Percentiles rank a stretch among this genome's conserved stretches.
These are phyloP conservation scores for Xylaria sp. DNA, from an alignment of 2,329 filamentous ascomycete species.

Conservation along the genomic window DNA sequence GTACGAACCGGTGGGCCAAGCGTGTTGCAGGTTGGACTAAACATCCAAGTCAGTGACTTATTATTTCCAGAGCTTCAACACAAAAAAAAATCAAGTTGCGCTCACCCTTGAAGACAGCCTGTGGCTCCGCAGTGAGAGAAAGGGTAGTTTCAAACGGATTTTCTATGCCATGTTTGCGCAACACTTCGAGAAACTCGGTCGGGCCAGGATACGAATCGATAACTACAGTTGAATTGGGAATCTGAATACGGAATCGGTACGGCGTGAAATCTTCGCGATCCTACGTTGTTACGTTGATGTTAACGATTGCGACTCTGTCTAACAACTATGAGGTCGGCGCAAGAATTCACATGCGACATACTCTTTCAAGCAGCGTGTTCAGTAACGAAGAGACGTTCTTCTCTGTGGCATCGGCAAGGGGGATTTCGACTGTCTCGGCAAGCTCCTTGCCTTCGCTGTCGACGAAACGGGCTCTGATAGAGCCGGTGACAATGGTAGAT, in stretches of 20 bases:
- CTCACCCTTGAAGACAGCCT: constrained; percentile 62
- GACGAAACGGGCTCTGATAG: constrained; percentile 79
- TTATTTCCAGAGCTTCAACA: not conserved
- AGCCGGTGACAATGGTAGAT: constrained; percentile 63
- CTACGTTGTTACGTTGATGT: constrained; percentile 19
- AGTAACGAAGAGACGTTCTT: constrained; percentile 84
- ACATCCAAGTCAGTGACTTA: constrained; percentile 35
- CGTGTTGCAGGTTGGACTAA: constrained; percentile 86
- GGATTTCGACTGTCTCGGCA: constrained; percentile 65
- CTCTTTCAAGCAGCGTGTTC: constrained; percentile 76
- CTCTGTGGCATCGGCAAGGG: constrained; percentile 77
- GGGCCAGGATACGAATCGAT: constrained; percentile 50
- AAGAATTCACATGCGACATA: constrained; percentile 35
- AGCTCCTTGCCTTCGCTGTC: constrained; percentile 71
- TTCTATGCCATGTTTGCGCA: constrained; percentile 51
- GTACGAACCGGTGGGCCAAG: constrained; percentile 62
- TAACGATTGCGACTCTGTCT: not conserved
- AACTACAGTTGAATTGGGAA: constrained; percentile 48
- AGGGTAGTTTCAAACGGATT: constrained; percentile 53
- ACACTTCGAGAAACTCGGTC: constrained; percentile 46
- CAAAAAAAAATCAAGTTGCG: not conserved
- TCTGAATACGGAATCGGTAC: constrained; percentile 56
- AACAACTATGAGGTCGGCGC: not conserved
- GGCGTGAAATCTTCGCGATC: constrained; percentile 56
- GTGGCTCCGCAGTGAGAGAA: constrained; percentile 62